Evolutionary conservation across 352 stramenopile species (phyloP).

Genomic region (Pythium monospermum): DNA sequence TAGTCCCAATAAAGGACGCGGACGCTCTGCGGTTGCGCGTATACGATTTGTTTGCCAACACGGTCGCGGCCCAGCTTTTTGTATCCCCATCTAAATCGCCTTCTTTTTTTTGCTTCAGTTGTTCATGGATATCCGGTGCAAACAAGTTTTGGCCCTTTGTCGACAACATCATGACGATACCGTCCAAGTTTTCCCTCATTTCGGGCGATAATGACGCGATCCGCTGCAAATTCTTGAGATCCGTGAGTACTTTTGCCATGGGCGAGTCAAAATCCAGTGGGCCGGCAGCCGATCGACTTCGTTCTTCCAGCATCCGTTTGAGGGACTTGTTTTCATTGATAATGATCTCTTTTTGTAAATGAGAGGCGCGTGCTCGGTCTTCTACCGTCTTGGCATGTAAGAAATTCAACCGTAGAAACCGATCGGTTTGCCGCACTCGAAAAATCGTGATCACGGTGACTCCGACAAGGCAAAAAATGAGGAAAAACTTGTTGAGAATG

Average conservation of each 20-base stretch:
- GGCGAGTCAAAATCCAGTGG: slow-evolving; percentile 75
- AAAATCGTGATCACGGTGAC: slow-evolving; percentile 54
- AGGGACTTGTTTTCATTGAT: slow-evolving; percentile 82
- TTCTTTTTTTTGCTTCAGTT: slow-evolving; percentile 69
- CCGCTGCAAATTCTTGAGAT: slow-evolving; percentile 70
- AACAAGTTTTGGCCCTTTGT: slow-evolving; percentile 81
- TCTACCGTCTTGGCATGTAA: slow-evolving; percentile 70
- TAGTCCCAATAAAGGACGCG: slow-evolving; percentile 38
- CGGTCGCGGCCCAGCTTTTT: slow-evolving; percentile 72
- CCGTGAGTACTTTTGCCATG: slow-evolving; percentile 72
- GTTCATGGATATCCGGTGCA: slow-evolving; percentile 74
- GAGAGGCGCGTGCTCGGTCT: slow-evolving; percentile 52
- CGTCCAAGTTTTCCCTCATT: slow-evolving; percentile 64
- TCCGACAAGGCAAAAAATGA: slow-evolving; percentile 54
- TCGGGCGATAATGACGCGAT: slow-evolving; percentile 54
- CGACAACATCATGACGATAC: slow-evolving; percentile 69
- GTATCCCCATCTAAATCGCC: slow-evolving; percentile 70
- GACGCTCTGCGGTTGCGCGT: slow-evolving; percentile 58
- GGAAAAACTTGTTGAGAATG: slow-evolving; percentile 70
- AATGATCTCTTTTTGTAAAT: slow-evolving; percentile 76
- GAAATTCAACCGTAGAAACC: slow-evolving; percentile 72
- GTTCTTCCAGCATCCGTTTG: slow-evolving; percentile 77
- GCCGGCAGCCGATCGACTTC: slow-evolving; percentile 24
- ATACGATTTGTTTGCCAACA: slow-evolving; percentile 76
- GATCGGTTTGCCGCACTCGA: slow-evolving; percentile 67